Percentiles rank a stretch among this genome's conserved stretches.
These are phyloP conservation scores for Triticum urartu DNA, from an alignment of 176 grass and related monocot species.

Conservation along the genomic window DNA sequence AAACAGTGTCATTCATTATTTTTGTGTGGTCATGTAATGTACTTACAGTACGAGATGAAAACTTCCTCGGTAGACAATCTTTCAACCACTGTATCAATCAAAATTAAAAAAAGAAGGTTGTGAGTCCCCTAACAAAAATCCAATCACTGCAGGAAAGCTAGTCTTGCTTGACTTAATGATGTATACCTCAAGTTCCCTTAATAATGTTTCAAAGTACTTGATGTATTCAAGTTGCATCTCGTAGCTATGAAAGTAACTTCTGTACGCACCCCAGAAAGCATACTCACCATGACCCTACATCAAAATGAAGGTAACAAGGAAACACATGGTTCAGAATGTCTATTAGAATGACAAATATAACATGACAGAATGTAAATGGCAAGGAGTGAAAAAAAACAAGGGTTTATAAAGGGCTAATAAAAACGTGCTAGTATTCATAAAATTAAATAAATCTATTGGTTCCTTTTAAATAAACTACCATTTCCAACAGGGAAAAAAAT, in stretches of 20 bases:
- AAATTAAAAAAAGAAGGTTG: not conserved
- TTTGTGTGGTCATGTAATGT: not conserved
- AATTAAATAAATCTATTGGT: not conserved
- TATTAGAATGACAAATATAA: not conserved
- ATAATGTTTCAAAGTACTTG: conserved; percentile 4
- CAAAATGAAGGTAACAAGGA: not conserved
- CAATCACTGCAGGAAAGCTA: not conserved
- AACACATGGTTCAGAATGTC: not conserved
- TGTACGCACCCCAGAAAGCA: not conserved
- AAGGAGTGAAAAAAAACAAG: not conserved
- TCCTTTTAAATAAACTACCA: not conserved
- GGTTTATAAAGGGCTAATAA: not conserved
- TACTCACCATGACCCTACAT: not conserved
- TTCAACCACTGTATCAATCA: conserved; percentile 28
- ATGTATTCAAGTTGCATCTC: conserved; percentile 25
- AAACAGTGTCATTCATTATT: not conserved
- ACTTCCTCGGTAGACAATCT: not conserved
- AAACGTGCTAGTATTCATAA: conserved; percentile 3
- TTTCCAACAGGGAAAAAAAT: not conserved
- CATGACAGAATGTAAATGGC: not conserved
- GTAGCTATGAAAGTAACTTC: not conserved
- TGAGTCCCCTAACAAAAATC: not conserved
- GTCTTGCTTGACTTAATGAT: not conserved
- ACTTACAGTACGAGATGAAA: conserved; percentile 24
- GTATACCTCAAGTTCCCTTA: conserved; percentile 10